Conservation (phyloP, 2,329 filamentous ascomycete genomes). For the Chrysoporthe austroafricana region DNA sequence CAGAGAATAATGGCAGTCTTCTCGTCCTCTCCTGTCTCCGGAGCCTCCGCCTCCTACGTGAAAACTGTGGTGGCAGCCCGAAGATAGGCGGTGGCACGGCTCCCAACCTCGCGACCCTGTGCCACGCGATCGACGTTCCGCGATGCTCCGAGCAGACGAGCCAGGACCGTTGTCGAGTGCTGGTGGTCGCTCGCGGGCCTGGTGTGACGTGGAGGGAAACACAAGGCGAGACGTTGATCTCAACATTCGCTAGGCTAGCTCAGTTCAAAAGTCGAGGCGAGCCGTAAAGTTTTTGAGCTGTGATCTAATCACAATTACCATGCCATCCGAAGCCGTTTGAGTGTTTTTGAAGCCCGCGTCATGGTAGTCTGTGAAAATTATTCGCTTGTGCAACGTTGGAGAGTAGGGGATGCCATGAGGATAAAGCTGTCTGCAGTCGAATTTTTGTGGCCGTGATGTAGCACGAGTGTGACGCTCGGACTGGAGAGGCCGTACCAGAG, state of each 20-base stretch:
- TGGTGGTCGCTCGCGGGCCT: neutral
- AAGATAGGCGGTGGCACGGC: neutral
- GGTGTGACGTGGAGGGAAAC: neutral
- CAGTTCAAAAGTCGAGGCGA: neutral
- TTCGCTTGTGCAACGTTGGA: neutral
- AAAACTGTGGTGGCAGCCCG: neutral
- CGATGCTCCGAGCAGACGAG: neutral
- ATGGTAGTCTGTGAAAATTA: neutral
- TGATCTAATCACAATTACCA: neutral
- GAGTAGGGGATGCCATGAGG: neutral
- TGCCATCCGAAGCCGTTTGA: neutral
- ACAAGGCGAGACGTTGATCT: neutral
- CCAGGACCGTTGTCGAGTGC: neutral
- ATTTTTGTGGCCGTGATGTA: neutral
- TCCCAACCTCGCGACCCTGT: neutral
- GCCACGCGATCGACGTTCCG: constrained; percentile 5
- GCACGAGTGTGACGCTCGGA: neutral
- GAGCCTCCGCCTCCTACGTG: neutral
- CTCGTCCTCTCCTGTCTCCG: neutral
- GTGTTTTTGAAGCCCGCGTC: neutral
- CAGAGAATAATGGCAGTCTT: neutral
- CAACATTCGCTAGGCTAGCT: neutral
- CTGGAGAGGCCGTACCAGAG: neutral
- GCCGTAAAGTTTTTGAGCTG: neutral
- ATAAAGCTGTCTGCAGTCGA: neutral